Percentiles rank a stretch among this genome's conserved stretches.
phyloP scores from a whole-genome alignment of 2,329 filamentous ascomycete genomes.

The Aureobasidium melanogenum region DNA sequence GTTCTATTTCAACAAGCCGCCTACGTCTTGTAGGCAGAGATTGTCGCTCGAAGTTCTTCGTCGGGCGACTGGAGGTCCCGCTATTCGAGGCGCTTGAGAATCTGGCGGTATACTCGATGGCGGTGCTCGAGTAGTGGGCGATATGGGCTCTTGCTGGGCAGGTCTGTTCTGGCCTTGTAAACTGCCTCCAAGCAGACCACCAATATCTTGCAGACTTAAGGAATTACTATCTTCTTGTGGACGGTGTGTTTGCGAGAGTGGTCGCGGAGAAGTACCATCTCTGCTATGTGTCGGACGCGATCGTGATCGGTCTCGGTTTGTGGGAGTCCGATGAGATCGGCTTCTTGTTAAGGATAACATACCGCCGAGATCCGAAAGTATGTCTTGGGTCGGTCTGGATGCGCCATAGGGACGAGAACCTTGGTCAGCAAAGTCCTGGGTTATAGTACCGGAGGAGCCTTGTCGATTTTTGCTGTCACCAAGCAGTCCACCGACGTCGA shows the following conservation, averaged over 20 bases:
- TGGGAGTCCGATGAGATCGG: neutral
- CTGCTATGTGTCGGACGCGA: neutral
- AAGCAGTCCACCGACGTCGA: conserved; percentile 73
- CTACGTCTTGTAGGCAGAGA: conserved; percentile 24
- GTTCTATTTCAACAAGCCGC: conserved; percentile 19
- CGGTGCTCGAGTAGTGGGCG: neutral
- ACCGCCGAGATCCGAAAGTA: neutral
- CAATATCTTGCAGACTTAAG: neutral
- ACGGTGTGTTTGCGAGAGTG: neutral
- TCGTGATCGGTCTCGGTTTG: neutral
- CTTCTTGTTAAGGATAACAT: neutral
- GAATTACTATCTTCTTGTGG: neutral
- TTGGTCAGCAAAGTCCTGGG: conserved; percentile 33
- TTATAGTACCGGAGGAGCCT: conserved; percentile 25
- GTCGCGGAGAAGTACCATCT: neutral
- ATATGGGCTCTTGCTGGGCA: neutral
- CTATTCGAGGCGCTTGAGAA: neutral
- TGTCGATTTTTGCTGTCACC: conserved; percentile 55
- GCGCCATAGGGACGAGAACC: neutral
- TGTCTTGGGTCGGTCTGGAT: conserved; percentile 14
- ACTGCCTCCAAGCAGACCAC: neutral
- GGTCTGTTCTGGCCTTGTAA: neutral
- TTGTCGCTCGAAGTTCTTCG: conserved; percentile 22
- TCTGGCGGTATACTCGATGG: neutral
- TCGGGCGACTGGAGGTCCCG: neutral